Base-by-base conservation (phyloP, 257 asterid species). In the Henckelia pumila region DNA sequence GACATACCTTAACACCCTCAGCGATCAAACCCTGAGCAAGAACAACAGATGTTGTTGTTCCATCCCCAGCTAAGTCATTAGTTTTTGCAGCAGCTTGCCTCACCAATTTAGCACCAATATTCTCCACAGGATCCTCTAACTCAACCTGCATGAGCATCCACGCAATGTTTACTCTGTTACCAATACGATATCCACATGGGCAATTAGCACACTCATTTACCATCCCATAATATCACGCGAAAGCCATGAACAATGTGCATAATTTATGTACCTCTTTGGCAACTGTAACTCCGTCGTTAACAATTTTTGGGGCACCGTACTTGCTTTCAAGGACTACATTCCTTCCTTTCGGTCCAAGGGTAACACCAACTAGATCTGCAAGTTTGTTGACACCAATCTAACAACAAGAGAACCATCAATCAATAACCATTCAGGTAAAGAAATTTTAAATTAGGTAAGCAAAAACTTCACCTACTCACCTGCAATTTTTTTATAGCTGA, bases 31-130 rank as follows among this genome's bases (percentile, higher is more conserved):
- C 99, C 73, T 94, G 99, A 25, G 96, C 99, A 72, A 91, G 96
- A 76, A 94, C 99, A 56, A 94, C 97, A 57, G 99, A 91, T 63
- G 99, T 94, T 19, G 99, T 94, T 21, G 96, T 88, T 40, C 99
- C 99, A 81, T 94, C 99, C 21, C 97, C 99, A 70, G 99, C 99
- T 75, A 94, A 77, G 81, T 94, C 99, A 69, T 94, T 94, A 70
- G 99, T 94, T 82, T 91, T 94, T 19, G 99, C 89, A 68, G 97
- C 99, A 20, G 99, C 96, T 77, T 94, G 99, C 70, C 99, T 85
- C 62, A 91, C 99, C 78, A 91, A 75, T 79, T 94, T 94, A 30
- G 97, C 99, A 71, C 99, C 97, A 20, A 94, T 91, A 72, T 94
- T 94, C 81, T 94, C 99, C 21, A 94, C 97, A 5, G 97, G 89